Evolutionary conservation across 2,329 filamentous ascomycete genomes (phyloP), one percentile per base, ranked within the genome.

Genomic region (Parasarocladium wereldwijsianum): DNA sequence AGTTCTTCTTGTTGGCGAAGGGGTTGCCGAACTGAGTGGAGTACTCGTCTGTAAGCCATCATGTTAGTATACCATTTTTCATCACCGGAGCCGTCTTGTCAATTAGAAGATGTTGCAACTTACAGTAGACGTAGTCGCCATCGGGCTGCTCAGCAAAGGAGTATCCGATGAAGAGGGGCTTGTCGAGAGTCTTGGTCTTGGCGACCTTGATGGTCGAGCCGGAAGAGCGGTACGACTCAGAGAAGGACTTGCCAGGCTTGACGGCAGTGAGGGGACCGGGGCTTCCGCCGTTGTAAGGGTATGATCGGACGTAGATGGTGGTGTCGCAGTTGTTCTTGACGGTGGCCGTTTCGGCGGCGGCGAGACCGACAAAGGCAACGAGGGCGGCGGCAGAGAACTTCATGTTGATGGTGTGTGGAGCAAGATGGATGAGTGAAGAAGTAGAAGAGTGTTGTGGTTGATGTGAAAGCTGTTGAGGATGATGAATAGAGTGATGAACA

Each of bases 121-220:
- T 29, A 18, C 14, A n/a, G 13, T 20, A 11, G 33, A 11, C 19
- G 44, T 57, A 59, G 31, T 48, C 50, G 21, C 51, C 49, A 42
- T 55, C 36, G 5, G 51, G 49, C 38, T 45, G 47, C 3, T 34
- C 30, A 27, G 40, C 40, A 36, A 55, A 57, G 1, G 54, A 58
- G 41, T 59, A 59, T 26, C 55, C 55, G 34, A 58, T 52, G 45
- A 57, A 58, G 5, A 60, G 48, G 2, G 54, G 55, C 15, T 27
- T 38, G 29, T 36, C 37, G 6, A 60, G 47, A 14, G 47, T 51
- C 43, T 45, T 53, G 37, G 43, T 50, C 22, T 40, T 55, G 19
- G 50, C 52, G 32, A 60, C 44, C 45, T 60, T 60, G 26, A 60
- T 40, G 28, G 56, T 58, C 54, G 55, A 59, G 17, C 56, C 56